Base-by-base conservation (phyloP, 441 rosid genomes). In the Codiaeum variegatum region DNA sequence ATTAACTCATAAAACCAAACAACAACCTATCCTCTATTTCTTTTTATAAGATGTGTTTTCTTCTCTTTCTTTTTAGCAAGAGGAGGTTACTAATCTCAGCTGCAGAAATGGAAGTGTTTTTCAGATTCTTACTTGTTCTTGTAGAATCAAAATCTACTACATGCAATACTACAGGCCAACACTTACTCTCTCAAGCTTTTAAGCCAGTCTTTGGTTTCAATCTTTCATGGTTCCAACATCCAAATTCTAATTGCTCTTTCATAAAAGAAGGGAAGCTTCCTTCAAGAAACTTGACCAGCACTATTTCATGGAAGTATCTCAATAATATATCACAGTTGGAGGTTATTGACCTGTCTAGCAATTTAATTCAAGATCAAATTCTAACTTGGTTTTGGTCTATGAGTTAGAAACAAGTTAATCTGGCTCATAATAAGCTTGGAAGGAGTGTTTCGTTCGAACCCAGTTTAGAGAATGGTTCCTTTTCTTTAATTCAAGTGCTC, bases 301-400 rank as follows among this genome's bases (percentile, higher is more conserved):
- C 58, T 52, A 55, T 94, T 55, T 87, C 90, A 24, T 94, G 97
- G 97, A 80, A 58, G 16, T 81, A 77, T 70, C 81, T 93, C 72
- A 77, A 77, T 71, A 84, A 76, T 76, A 64, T 90, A 76, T 80
- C 93, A 13, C 73, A 77, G 46, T 78, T 93, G 51, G 85, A 75
- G 36, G 38, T 56, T 18, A 62, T 94, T 64, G 92, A 91, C 77
- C 89, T 93, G 76, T 93, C 98, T 72, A 58, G 73, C 69, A 93
- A 93, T 73, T 86, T 88, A 31, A 88, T 93, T 19, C 71, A 83
- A 36, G 98, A 97, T 36, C 81, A 83, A 1, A 67, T 91, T 26
- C 97, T 94, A 4, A 78, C 79, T 42, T 89, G 89, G 92, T 79
- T 93, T 66, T 90, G 94, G 97, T 82, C 89, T 62, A 40, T 77